Percentiles rank a stretch among this genome's conserved stretches.
phyloP scores from a whole-genome alignment of 768 basidiomycete species.

The Zangia roseola region DNA sequence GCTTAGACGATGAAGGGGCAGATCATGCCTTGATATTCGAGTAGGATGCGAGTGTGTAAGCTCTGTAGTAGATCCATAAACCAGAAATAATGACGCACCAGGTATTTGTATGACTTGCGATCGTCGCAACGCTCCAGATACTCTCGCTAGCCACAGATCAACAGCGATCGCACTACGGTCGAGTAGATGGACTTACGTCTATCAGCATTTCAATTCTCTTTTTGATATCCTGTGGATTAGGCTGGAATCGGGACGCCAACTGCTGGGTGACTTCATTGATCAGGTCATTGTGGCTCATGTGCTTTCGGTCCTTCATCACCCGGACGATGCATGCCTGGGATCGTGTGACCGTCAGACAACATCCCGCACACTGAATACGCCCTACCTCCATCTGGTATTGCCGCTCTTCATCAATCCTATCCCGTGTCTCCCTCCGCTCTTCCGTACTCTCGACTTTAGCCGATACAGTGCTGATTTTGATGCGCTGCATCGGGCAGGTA shows the following conservation, averaged over 20 bases:
- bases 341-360: constrained; percentile 1
- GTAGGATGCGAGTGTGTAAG: constrained; percentile 11
- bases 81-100: constrained; percentile 36
- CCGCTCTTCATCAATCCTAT: constrained; percentile 89
- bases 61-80: not conserved
- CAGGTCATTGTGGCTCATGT: constrained; percentile 84
- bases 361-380: not conserved
- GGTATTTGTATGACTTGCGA: constrained; percentile 84
- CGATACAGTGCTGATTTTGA: constrained; percentile 91
- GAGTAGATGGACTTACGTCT: constrained; percentile 57
- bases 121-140: constrained; percentile 90
- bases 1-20: not conserved
- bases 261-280: constrained; percentile 90
- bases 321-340: constrained; percentile 94
- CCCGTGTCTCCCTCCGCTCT: constrained; percentile 88
- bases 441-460: constrained; percentile 83
- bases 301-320: constrained; percentile 95
- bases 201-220: constrained; percentile 91
- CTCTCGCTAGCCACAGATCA: constrained; percentile 60
- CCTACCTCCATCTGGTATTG: constrained; percentile 85
- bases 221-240: constrained; percentile 86
- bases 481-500: constrained; percentile 75
- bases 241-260: constrained; percentile 79
- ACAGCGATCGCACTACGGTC: not conserved
- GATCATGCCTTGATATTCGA: constrained; percentile 23